Percentiles rank a stretch among this genome's conserved stretches.
Conservation (phyloP, 805 yeast genomes). For the Debaryomyces castellii region DNA sequence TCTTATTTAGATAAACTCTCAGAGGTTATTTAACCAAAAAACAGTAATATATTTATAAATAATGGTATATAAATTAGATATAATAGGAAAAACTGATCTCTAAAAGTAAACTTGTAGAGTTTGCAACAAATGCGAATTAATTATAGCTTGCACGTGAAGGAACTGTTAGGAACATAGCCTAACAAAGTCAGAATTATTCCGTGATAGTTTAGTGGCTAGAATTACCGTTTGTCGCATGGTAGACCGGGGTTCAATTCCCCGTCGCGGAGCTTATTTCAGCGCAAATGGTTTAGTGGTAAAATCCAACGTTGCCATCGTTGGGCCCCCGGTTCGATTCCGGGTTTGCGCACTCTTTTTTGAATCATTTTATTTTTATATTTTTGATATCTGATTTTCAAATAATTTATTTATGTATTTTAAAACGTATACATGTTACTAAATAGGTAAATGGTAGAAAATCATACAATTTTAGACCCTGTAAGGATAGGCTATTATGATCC, state of each 20-base stretch:
- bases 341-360: no score
- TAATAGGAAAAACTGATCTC: no score
- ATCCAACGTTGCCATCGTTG: conserved; percentile 17
- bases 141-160: no score
- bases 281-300: conserved; percentile 15
- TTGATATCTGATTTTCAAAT: background rate
- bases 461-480: conserved; percentile 15
- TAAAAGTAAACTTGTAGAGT: no score
- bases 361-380: conserved; percentile 5
- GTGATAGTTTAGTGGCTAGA: conserved; percentile 22
- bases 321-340: conserved; percentile 18
- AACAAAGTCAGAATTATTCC: no score
- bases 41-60: no score
- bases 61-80: no score
- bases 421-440: background rate
- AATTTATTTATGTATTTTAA: background rate
- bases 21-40: no score
- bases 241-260: conserved; percentile 23
- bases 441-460: background rate
- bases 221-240: conserved; percentile 23
- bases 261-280: conserved; percentile 15
- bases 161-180: no score
- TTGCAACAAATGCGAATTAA: no score
- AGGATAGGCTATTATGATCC: conserved; percentile 74
- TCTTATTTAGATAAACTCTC: no score